Evolutionary conservation across 768 basidiomycete genomes (phyloP).

Genomic region (Tulasnella calospora): DNA sequence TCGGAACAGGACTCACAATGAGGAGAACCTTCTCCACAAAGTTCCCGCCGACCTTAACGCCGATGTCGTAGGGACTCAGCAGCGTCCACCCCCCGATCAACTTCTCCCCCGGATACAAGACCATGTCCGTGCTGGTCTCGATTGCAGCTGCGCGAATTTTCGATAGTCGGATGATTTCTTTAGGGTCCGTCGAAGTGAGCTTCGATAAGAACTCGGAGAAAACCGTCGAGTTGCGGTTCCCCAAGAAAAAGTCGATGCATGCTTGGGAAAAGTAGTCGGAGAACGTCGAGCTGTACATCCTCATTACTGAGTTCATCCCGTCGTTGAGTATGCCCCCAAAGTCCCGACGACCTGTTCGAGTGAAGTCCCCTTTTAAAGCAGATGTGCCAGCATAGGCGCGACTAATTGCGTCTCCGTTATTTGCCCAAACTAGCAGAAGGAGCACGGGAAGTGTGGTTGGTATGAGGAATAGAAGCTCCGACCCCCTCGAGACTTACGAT

Average conservation of each 20-base stretch:
- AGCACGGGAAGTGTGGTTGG: not conserved
- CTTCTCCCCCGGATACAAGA: conserved; percentile 70
- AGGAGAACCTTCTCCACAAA: conserved; percentile 94
- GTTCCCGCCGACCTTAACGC: conserved; percentile 63
- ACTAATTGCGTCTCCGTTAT: conserved; percentile 94
- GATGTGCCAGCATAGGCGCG: conserved; percentile 91
- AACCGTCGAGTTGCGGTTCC: conserved; percentile 76
- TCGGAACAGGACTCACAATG: conserved; percentile 53
- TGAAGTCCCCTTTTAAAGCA: conserved; percentile 74
- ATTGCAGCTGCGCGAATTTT: conserved; percentile 90
- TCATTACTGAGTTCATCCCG: conserved; percentile 88
- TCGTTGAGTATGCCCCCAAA: conserved; percentile 88
- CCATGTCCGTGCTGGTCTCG: conserved; percentile 75
- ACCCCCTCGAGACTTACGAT: conserved; percentile 46
- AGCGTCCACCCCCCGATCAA: conserved; percentile 87
- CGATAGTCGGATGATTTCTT: conserved; percentile 80
- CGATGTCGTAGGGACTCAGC: conserved; percentile 74
- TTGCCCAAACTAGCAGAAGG: conserved; percentile 74
- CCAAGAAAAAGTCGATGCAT: conserved; percentile 87
- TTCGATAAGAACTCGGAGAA: conserved; percentile 92
- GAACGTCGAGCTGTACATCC: conserved; percentile 84
- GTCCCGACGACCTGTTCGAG: conserved; percentile 89
- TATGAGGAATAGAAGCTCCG: not conserved
- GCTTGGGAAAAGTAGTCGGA: conserved; percentile 97
- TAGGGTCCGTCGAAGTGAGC: conserved; percentile 85